These are phyloP conservation scores for Cystofilobasidium capitatum DNA, from an alignment of 768 basidiomycete genomes.

Conservation along the genomic window DNA sequence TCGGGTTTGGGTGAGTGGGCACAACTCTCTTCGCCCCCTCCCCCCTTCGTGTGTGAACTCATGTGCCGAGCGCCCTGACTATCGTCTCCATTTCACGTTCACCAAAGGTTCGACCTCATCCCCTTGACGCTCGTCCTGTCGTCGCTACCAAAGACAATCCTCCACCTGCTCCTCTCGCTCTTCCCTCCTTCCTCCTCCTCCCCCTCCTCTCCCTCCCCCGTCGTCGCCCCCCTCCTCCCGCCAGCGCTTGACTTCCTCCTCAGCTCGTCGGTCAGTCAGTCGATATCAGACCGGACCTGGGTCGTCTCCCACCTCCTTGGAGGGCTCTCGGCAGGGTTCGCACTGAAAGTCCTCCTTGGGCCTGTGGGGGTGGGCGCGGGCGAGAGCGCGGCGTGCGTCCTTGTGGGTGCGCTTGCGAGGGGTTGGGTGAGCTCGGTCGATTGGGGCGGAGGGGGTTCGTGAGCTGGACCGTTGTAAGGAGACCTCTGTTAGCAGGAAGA, in stretches of 20 bases:
- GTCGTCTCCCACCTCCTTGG: constrained; percentile 35
- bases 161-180: constrained; percentile 36
- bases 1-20: too few relatives aligned
- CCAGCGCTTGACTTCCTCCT: constrained; percentile 9
- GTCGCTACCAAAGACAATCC: constrained; percentile 35
- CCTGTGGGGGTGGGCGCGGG: background rate
- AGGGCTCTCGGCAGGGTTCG: constrained; percentile 39
- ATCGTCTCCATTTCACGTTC: background rate
- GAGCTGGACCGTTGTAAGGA: too few relatives aligned
- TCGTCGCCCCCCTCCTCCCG: background rate
- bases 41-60: constrained; percentile 34
- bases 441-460: too few relatives aligned
- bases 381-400: background rate
- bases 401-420: too few relatives aligned
- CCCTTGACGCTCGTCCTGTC: constrained; percentile 36
- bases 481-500: too few relatives aligned
- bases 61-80: background rate
- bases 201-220: background rate
- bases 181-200: constrained; percentile 30
- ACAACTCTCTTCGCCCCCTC: background rate
- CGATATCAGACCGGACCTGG: constrained; percentile 33
- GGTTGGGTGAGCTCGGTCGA: too few relatives aligned
- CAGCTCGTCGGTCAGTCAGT: constrained; percentile 9
- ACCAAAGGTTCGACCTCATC: constrained; percentile 28
- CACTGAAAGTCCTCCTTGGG: constrained; percentile 30